These are phyloP conservation scores for Chaetomium cochliodes DNA, from an alignment of 495 filamentous ascomycete species.

Conservation along the genomic window DNA sequence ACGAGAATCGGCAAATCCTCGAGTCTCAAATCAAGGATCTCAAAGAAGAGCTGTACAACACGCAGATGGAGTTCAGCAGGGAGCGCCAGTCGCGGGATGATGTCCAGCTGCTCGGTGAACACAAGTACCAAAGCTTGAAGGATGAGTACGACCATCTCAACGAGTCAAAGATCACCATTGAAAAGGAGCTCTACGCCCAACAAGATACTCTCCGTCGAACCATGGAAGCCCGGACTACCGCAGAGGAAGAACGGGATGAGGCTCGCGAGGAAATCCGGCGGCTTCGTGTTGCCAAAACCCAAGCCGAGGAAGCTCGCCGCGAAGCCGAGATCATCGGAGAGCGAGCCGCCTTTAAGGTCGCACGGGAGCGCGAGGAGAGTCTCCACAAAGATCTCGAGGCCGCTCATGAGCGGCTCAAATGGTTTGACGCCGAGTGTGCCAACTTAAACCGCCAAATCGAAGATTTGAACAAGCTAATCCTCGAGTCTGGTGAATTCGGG, in stretches of 20 bases:
- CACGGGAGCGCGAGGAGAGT: slow-evolving; percentile 76
- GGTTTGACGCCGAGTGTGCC: slow-evolving; percentile 71
- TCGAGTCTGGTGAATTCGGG: slow-evolving; percentile 83
- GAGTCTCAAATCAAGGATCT: slow-evolving; percentile 85
- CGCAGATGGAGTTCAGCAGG: slow-evolving; percentile 83
- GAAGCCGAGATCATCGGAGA: slow-evolving; percentile 80
- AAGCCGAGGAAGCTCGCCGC: slow-evolving; percentile 79
- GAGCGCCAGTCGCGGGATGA: slow-evolving; percentile 96
- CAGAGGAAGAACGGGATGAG: slow-evolving; percentile 85
- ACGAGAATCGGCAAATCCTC: slow-evolving; percentile 78
- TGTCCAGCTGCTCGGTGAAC: slow-evolving; percentile 85
- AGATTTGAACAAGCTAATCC: slow-evolving; percentile 75
- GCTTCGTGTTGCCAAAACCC: slow-evolving; percentile 76
- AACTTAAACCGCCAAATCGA: slow-evolving; percentile 74
- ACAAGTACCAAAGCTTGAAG: slow-evolving; percentile 76
- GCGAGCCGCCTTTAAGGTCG: slow-evolving; percentile 70
- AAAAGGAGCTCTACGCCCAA: slow-evolving; percentile 98
- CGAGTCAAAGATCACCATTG: slow-evolving; percentile 93
- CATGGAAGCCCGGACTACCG: slow-evolving; percentile 71
- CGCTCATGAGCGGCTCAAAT: slow-evolving; percentile 65
- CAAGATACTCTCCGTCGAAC: slow-evolving; percentile 90
- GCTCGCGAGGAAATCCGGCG: slow-evolving; percentile 80
- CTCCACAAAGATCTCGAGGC: slow-evolving; percentile 76
- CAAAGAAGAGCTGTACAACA: slow-evolving; percentile 77
- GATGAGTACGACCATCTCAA: slow-evolving; percentile 86